Conservation (phyloP, 2,329 filamentous ascomycete species). For the Biscogniauxia sp. region DNA sequence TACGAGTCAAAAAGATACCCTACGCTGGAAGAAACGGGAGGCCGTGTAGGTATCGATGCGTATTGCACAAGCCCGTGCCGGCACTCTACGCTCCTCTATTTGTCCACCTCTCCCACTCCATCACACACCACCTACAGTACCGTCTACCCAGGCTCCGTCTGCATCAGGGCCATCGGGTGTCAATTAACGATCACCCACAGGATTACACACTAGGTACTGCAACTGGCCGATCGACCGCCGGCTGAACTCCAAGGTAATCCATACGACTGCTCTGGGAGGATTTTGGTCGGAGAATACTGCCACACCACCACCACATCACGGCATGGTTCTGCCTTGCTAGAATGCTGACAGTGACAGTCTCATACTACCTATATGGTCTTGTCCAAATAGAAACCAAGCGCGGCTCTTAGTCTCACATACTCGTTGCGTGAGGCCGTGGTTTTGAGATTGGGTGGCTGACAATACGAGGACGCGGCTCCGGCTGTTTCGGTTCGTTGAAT, state of each 20-base stretch:
- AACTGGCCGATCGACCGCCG: constrained; percentile 14
- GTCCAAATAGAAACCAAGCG: constrained; percentile 16
- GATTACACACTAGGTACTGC: constrained; percentile 21
- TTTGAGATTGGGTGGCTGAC: constrained; percentile 8
- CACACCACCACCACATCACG: constrained; percentile 4
- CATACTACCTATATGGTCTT: background rate
- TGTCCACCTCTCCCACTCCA: background rate
- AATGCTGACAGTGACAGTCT: background rate
- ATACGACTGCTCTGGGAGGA: constrained; percentile 6
- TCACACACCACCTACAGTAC: constrained; percentile 4
- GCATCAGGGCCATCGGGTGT: constrained; percentile 15
- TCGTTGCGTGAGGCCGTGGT: constrained; percentile 9
- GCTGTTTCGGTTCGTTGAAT: constrained; percentile 3
- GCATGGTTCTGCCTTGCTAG: background rate
- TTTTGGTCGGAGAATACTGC: constrained; percentile 9
- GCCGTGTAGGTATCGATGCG: too few relatives aligned
- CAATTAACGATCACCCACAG: constrained; percentile 23
- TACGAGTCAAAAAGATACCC: too few relatives aligned
- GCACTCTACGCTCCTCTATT: background rate
- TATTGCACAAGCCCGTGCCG: too few relatives aligned
- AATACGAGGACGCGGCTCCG: constrained; percentile 4
- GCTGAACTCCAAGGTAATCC: constrained; percentile 4
- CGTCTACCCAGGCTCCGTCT: constrained; percentile 5
- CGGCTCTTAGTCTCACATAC: constrained; percentile 7
- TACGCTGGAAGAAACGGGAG: too few relatives aligned